Base-by-base conservation (phyloP, 257 asterid genomes). In the Pogostemon cablin region DNA sequence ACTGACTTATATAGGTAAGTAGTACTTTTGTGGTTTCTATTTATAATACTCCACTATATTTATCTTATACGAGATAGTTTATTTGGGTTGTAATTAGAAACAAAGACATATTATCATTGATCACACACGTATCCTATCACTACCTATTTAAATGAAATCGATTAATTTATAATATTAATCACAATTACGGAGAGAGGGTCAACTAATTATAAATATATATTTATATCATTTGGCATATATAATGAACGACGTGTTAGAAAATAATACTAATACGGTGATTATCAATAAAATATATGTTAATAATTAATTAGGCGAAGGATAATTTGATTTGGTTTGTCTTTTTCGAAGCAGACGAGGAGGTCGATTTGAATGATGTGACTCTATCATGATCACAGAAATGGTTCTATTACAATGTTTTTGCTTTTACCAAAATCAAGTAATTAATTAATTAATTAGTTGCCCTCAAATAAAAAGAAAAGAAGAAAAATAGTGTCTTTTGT, bases 311-410 rank as follows among this genome's bases (percentile, higher is more conserved):
- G 32, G 32, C 1, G 32, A 1, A 25, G 3, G 55, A 11, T 7
- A 38, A 61, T 61, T 48, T 50, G 41, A 46, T 47, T 59, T 63
- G 3, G 43, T 37, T 73, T 55, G 66, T 65, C 77, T 9, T 73
- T 54, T 43, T 43, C 9, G 50, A 43, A 8, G 41, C 50, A 39
- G 69, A 39, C 69, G 34, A 57, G 3, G 65, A 55, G 35, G 7
- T 11, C 4, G 11, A 43, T 57, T 3, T 57, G 15, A 58, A 43
- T 54, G 58, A 54, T n/a, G 58, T 15, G 17, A 42, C 63, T 25
- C 2, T 39, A 5, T 5, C 25, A 34, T 54, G 46, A 64, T 64
- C 43, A n/a, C 62, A 34, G 47, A 54, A 39, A 52, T 67, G 40
- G 54, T 32, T 38, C 41, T 15, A 53, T 67, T 15, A 67, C 20